Evolutionary conservation across 768 basidiomycete genomes (phyloP).

Genomic region (Naganishia vaughanmartiniae): DNA sequence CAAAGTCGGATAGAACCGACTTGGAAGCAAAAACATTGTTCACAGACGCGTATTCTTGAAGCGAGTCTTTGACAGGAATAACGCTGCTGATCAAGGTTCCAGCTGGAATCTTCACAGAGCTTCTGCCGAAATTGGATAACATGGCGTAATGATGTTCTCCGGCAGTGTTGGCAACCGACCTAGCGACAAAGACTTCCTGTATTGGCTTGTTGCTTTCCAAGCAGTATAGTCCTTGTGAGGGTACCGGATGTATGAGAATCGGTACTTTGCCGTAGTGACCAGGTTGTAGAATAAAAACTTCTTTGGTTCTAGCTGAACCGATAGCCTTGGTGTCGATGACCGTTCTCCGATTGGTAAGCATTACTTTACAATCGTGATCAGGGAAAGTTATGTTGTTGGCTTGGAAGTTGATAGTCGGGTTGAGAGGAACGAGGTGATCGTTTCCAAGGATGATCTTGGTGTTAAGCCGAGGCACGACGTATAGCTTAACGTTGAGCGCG

Average conservation of each 20-base stretch:
- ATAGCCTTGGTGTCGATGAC: not conserved
- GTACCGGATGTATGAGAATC: not conserved
- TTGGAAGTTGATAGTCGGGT: conserved; percentile 18
- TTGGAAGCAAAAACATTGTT: not conserved
- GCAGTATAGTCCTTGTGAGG: not conserved
- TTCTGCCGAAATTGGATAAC: not conserved
- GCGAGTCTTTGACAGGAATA: conserved; percentile 1
- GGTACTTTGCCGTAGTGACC: conserved; percentile 11
- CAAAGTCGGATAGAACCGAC: not conserved
- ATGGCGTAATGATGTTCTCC: not conserved
- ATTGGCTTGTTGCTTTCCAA: not conserved
- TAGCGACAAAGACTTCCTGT: not conserved
- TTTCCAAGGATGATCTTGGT: conserved; percentile 25
- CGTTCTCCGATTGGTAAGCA: not conserved
- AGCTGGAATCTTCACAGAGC: not conserved
- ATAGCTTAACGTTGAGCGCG: conserved; percentile 6
- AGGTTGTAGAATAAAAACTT: conserved; percentile 20
- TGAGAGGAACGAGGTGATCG: conserved; percentile 19
- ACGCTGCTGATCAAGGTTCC: not conserved
- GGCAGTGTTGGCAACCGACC: not conserved
- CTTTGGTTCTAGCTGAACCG: not conserved
- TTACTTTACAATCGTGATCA: not conserved
- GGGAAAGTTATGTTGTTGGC: not conserved
- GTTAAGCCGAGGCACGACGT: conserved; percentile 3
- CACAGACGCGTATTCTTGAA: not conserved